Evolutionary conservation across 1,284 basidiomycete genomes (phyloP), one percentile per base, ranked within the genome.

Genomic region (Boletus holoroseus): DNA sequence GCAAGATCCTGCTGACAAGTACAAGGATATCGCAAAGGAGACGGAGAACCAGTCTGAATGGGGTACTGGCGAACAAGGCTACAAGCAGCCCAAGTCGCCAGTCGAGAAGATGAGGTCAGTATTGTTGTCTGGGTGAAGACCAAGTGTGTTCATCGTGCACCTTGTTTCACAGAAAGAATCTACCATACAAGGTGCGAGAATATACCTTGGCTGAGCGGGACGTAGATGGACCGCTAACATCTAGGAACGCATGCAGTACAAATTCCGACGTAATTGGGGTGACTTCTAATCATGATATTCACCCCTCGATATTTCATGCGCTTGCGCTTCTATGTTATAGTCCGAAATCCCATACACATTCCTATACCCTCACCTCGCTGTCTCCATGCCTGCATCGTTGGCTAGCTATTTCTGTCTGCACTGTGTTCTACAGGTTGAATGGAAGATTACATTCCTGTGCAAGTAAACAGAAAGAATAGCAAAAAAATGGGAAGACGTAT

Each of bases 201-300:
- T 52, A 32, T 44, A 6, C 42, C 40, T 40, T 1, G 7, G 31
- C 30, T 44, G 30, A 26, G 37, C 22, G n/a, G 26, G 46, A 40
- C 37, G 44, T 43, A 57, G 57, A 61, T 59, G 63, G 72, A 67
- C 71, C 66, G 60, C 68, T 72, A 56, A 79, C 74, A 55, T 70
- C 60, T 60, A 79, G 78, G 73, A 72, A 55, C 77, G 76, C 45
- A 75, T 85, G 69, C 81, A 91, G 89, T 91, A 90, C 71, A 91
- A 91, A 70, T 89, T 91, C 80, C 80, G 82, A 47, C 79, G 86
- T 47, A 87, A 73, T 58, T 91, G 88, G 86, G 87, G 87, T 32
- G 88, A 91, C 68, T 91, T 91, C 69, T 91, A 60, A 71, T 49
- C 44, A 47, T 58, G 40, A 48, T 53, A 34, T 49, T 36, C 53